A percentile compares a stretch with the other conserved stretches of the same genome.
These are phyloP conservation scores for Aschersonia sp. DNA, from an alignment of 2,329 filamentous ascomycete genomes.

Conservation along the genomic window DNA sequence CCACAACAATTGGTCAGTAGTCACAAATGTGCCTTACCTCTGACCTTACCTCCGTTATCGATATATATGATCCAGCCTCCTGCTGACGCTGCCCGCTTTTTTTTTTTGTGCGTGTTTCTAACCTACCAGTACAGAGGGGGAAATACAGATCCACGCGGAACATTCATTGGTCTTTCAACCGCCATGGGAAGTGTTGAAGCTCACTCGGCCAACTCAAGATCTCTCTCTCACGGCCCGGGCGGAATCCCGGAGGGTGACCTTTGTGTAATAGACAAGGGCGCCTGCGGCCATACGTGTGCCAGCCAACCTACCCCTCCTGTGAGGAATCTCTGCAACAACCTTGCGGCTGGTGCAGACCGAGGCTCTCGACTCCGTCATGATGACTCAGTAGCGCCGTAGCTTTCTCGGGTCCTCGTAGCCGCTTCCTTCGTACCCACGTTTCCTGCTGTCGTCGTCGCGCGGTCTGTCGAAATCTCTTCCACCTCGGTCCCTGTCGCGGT, in stretches of 20 bases:
- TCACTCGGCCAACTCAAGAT: too few species aligned
- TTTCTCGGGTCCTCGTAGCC: constrained; percentile 66
- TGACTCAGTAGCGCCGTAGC: constrained; percentile 44
- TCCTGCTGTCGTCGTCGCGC: constrained; percentile 43
- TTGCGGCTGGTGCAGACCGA: not conserved
- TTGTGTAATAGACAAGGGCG: too few species aligned
- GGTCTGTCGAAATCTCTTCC: constrained; percentile 33
- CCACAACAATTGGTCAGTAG: constrained; percentile 15
- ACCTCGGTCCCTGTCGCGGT: constrained; percentile 19
- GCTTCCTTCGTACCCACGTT: constrained; percentile 64
- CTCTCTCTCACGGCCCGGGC: too few species aligned
- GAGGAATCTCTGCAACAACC: not conserved
- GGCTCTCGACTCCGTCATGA: not conserved
- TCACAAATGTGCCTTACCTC: constrained; percentile 34
- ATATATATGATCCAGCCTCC: constrained; percentile 2
- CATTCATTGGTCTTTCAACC: too few species aligned
- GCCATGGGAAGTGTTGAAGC: too few species aligned
- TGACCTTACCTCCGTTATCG: constrained; percentile 32
- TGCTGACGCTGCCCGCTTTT: constrained; percentile 2
- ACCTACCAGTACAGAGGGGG: constrained; percentile 6
- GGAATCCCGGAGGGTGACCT: too few species aligned
- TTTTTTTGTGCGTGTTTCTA: constrained; percentile 2
- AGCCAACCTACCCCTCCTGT: too few species aligned
- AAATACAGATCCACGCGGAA: not conserved
- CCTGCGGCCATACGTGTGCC: too few species aligned